Evolutionary conservation across 1,284 basidiomycete species (phyloP).

Genomic region (Lentinula novae-zelandiae): DNA sequence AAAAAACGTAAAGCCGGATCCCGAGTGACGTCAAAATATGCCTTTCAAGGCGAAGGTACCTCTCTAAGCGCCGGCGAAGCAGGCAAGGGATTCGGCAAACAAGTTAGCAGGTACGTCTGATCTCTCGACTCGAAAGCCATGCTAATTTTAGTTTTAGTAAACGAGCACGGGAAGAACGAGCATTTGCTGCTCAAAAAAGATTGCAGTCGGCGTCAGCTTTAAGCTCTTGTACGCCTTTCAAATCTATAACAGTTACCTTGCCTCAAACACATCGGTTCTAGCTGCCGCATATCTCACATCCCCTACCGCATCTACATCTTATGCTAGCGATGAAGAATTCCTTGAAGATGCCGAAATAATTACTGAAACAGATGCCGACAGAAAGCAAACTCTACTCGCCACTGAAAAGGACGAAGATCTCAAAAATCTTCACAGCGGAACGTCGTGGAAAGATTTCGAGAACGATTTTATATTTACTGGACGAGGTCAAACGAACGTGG

Average conservation of each 20-base stretch:
- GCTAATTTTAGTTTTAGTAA: constrained; percentile 41
- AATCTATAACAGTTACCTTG: neutral
- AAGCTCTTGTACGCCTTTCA: constrained; percentile 17
- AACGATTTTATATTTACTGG: constrained; percentile 43
- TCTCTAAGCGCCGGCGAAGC: constrained; percentile 44
- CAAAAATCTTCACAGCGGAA: constrained; percentile 23
- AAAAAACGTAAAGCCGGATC: constrained; percentile 68
- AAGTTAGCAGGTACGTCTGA: constrained; percentile 55
- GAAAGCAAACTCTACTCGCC: constrained; percentile 43
- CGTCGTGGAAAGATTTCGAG: constrained; percentile 40
- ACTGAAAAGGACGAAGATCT: constrained; percentile 34
- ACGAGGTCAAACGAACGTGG: constrained; percentile 12
- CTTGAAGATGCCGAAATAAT: constrained; percentile 36
- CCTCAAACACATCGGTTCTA: neutral
- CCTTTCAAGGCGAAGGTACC: constrained; percentile 55
- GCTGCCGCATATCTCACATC: neutral
- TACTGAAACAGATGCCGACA: constrained; percentile 55
- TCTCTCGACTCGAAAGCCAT: neutral
- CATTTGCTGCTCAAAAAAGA: constrained; percentile 65
- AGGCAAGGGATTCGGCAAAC: constrained; percentile 61
- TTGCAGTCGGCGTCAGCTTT: constrained; percentile 39
- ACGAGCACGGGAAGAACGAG: constrained; percentile 70
- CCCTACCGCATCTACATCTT: constrained; percentile 17
- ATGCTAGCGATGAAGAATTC: constrained; percentile 25
- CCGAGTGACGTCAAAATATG: constrained; percentile 55